Conservation (phyloP, 2,329 filamentous ascomycete species). For the Drechslera avenae region DNA sequence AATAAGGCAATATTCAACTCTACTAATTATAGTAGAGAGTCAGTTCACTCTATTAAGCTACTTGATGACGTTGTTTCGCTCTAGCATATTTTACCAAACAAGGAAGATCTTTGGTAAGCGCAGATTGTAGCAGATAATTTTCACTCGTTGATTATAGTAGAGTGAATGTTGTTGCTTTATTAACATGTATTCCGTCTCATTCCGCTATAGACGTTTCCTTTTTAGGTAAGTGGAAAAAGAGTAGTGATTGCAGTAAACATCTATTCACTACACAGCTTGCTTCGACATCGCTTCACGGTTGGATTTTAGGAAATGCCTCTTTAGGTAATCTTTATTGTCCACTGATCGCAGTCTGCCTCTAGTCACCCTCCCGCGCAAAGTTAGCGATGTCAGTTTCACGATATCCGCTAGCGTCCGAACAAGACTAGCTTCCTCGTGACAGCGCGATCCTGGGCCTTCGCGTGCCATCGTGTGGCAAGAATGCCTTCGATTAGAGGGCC, state of each 20-base stretch:
- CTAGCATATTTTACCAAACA: background rate
- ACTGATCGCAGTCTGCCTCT: background rate
- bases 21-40: background rate
- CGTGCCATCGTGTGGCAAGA: slow-evolving; percentile 13
- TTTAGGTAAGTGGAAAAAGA: background rate
- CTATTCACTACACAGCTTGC: no score
- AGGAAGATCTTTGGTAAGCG: background rate
- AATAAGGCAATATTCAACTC: background rate
- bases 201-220: background rate
- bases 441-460: slow-evolving; percentile 17
- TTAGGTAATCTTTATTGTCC: background rate
- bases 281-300: no score
- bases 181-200: background rate
- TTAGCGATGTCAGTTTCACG: background rate
- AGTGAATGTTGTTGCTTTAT: background rate
- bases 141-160: background rate
- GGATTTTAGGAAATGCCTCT: no score
- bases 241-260: background rate
- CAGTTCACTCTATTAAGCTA: background rate
- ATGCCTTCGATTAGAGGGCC: slow-evolving; percentile 4
- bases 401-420: background rate
- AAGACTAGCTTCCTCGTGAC: slow-evolving; percentile 20
- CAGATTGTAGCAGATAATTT: background rate
- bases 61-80: background rate
- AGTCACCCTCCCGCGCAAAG: no score